These are phyloP conservation scores for Alternaria burnsii DNA, from an alignment of 2,329 filamentous ascomycete genomes.

Conservation along the genomic window DNA sequence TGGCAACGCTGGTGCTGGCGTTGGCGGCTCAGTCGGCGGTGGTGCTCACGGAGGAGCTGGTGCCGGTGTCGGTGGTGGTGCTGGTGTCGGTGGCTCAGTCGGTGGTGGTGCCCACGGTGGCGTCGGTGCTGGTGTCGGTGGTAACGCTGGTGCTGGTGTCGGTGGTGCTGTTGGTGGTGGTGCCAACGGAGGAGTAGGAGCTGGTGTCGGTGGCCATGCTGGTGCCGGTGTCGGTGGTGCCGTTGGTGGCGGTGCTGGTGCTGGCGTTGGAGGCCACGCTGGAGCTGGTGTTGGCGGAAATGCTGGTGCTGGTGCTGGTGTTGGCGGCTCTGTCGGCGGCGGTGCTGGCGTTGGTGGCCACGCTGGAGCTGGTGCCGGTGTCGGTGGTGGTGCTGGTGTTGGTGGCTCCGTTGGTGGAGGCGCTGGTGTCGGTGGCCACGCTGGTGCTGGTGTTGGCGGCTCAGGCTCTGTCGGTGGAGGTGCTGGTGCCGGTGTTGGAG, in stretches of 20 bases:
- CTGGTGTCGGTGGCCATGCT: neutral
- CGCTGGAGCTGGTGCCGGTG: neutral
- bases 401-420: neutral
- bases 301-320: neutral
- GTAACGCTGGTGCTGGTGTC: neutral
- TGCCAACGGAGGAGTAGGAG: neutral
- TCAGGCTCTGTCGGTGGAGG: neutral
- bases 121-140: neutral
- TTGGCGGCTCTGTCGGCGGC: neutral
- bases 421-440: neutral
- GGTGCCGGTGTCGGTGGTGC: neutral
- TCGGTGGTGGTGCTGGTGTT: neutral
- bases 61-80: neutral
- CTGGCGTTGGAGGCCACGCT: neutral
- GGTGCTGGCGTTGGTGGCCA: neutral
- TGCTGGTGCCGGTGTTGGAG: neutral
- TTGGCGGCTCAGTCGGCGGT: neutral
- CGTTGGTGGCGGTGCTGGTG: neutral
- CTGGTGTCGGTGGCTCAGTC: neutral
- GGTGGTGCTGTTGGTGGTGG: neutral
- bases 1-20: neutral
- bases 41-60: neutral
- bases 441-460: neutral
- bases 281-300: too few relatives aligned
- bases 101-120: neutral